Base-by-base conservation (phyloP, 2,329 filamentous ascomycete species). In the Claviceps africana region DNA sequence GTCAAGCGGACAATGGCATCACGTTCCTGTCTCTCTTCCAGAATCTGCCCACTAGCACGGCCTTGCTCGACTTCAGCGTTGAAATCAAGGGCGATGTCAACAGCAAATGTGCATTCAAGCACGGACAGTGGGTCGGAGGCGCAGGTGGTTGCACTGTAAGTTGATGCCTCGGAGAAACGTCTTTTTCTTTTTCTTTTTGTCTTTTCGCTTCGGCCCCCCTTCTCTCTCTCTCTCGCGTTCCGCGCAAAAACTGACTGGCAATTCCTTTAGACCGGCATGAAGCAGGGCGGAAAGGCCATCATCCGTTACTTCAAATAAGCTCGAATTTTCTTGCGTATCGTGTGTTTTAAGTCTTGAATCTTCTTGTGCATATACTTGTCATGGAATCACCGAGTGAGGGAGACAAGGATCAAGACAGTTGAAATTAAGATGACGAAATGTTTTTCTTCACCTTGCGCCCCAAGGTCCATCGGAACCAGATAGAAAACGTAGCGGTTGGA, bases 11-110 rank as follows among this genome's bases (percentile, higher is more conserved):
- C 15, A 61, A 76, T 61, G 82, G 85, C 63, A 71, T 69, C 56
- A 93, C 85, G 43, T 97, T 81, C 74, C 72, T 95, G 55, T 88
- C 87, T 48, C 80, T 96, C 67, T 88, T 91, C 77, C 82, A 83
- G 65, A 96, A 97, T 74, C 63, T 70, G 55, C 88, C 89, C 5
- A 94, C 86, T 52, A 88, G 81, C 60, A 65, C 68, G 19, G 82
- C 80, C 39, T 68, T 72, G 56, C 82, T 95, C 40, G 76, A 89
- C 67, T 95, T 86, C 72, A 85, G 85, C 64, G 81, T 96, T 63
- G 78, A 83, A 61, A 85, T 96, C 59, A 72, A 64, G 44, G 89
- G 88, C 52, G 83, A 87, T 56, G 68, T 73, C 52, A 71, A 64
- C 57, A 64, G 61, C 48, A 61, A 68, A 48, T 95, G 88, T 78